Evolutionary conservation across 78 protist species (phyloP).

Genomic region (Dictyostelium intermedium): DNA sequence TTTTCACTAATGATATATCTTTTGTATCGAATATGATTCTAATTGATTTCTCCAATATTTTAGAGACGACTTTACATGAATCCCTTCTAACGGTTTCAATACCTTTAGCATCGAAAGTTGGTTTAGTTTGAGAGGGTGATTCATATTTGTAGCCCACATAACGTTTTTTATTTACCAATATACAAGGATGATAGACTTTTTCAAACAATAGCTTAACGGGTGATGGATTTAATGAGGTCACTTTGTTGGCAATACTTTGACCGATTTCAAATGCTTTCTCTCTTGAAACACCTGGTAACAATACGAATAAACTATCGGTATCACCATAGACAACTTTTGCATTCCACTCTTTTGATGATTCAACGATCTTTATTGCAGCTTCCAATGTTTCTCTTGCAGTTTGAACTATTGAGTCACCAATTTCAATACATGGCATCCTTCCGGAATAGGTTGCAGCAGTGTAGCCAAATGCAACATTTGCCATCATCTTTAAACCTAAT

Average conservation of each 20-base stretch:
- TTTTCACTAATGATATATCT: conserved; percentile 88
- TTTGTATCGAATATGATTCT: conserved; percentile 81
- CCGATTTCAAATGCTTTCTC: conserved; percentile 92
- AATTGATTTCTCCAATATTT: conserved; percentile 79
- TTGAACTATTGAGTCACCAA: conserved; percentile 98
- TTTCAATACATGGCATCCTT: conserved; percentile 98
- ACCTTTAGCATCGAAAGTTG: conserved; percentile 96
- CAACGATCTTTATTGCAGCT: conserved; percentile 83
- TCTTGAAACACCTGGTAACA: conserved; percentile 81
- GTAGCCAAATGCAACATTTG: conserved; percentile 99
- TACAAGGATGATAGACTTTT: conserved; percentile 95
- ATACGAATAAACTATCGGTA: conserved; percentile 98
- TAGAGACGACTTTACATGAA: conserved; percentile 86
- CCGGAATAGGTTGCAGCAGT: conserved; percentile 96
- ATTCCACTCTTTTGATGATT: conserved; percentile 53
- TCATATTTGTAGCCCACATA: conserved; percentile 93
- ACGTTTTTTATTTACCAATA: conserved; percentile 95
- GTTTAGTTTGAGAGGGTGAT: conserved; percentile 49
- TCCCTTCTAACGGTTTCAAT: conserved; percentile 97
- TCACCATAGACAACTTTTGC: conserved; percentile 98
- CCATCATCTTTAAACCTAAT: conserved; percentile 96
- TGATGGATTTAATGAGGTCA: conserved; percentile 89
- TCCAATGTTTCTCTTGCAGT: conserved; percentile 93
- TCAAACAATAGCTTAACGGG: conserved; percentile 95
- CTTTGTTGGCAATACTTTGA: conserved; percentile 83